Conservation (phyloP, 2,329 filamentous ascomycete genomes). For the Diaporthe sp. region DNA sequence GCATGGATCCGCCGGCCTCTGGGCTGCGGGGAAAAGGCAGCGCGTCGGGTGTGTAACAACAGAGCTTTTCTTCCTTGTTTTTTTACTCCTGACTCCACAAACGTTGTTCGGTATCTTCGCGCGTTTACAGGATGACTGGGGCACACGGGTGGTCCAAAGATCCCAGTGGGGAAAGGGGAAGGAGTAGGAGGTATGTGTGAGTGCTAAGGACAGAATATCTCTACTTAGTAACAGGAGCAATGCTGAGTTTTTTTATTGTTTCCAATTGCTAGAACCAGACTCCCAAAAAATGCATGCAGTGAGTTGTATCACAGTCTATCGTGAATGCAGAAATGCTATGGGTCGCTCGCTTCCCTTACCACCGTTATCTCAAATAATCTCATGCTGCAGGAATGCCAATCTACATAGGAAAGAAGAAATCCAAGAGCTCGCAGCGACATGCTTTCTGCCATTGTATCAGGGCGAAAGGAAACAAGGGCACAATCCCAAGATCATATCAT, state of each 20-base stretch:
- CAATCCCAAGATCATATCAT: not conserved
- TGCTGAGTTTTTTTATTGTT: conserved; percentile 27
- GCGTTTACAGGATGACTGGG: conserved; percentile 7
- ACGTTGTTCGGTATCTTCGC: conserved; percentile 25
- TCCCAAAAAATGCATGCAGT: not conserved
- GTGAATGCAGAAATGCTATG: not conserved
- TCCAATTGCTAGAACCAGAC: not conserved
- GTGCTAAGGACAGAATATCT: conserved; percentile 19
- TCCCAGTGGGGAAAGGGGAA: not conserved
- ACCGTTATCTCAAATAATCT: not conserved
- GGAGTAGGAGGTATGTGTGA: conserved; percentile 25
- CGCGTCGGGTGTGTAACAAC: conserved; percentile 37
- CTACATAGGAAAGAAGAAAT: not conserved
- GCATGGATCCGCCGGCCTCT: not conserved
- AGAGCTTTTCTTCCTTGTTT: conserved; percentile 25
- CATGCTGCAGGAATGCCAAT: not conserved
- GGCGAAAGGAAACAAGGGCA: no score
- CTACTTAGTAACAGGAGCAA: conserved; percentile 38
- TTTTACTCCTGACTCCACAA: conserved; percentile 20
- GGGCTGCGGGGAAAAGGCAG: not conserved
- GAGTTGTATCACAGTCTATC: not conserved
- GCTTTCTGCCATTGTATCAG: not conserved
- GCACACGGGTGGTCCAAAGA: conserved; percentile 14
- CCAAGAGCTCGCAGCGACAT: no score
- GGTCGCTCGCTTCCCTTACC: not conserved